Conservation (phyloP, 2,329 filamentous ascomycete genomes). For the Immersiporthe knoxdaviesiana region DNA sequence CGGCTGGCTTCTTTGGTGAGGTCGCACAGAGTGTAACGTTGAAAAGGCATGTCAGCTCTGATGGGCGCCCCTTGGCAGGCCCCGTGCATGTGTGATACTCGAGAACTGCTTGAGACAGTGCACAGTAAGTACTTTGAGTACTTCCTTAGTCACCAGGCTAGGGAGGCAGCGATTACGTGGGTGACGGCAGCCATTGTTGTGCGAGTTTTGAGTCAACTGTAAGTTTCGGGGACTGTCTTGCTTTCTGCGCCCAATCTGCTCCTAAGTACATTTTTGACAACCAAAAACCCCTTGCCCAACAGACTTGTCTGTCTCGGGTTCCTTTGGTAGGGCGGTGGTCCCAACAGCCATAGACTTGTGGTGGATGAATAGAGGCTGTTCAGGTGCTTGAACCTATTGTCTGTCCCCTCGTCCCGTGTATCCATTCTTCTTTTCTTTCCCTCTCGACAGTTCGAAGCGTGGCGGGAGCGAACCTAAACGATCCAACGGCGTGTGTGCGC, state of each 20-base stretch:
- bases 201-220: not conserved
- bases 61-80: not conserved
- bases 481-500: not conserved
- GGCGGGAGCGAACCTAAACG: not conserved
- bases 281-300: not conserved
- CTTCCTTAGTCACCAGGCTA: not conserved
- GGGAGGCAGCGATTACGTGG: not conserved
- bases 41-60: conserved; percentile 12
- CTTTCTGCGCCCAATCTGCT: not conserved
- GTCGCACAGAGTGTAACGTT: conserved; percentile 7
- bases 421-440: not conserved
- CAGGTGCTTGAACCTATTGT: not conserved
- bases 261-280: not conserved
- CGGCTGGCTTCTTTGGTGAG: not conserved
- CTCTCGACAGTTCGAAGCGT: not conserved
- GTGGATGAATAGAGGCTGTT: not conserved
- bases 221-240: not conserved
- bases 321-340: not conserved
- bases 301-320: not conserved
- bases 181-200: not conserved
- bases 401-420: not conserved
- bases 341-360: not conserved
- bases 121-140: no score
- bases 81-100: not conserved
- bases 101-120: not conserved